Evolutionary conservation across 1,139 yeast species (phyloP).

Genomic region (Protomyces gravidus): DNA sequence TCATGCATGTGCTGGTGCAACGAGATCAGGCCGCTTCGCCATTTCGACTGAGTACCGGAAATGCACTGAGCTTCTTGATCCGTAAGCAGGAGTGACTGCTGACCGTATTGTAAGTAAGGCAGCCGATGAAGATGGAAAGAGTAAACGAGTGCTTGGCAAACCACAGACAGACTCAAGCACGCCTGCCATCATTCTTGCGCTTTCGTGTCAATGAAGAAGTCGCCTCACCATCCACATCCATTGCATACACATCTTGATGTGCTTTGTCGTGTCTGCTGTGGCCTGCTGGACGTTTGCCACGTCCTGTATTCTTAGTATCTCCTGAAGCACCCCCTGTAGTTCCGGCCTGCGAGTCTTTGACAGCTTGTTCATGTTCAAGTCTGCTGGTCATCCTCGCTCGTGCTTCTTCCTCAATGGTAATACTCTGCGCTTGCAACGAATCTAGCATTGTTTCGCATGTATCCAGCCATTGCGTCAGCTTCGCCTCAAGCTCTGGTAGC

Average conservation of each 20-base stretch:
- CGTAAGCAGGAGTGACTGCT: too few relatives aligned
- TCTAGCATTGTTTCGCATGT: background rate
- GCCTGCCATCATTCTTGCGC: background rate
- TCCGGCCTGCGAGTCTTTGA: background rate
- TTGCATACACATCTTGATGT: background rate
- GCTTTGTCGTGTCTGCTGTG: background rate
- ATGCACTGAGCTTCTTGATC: too few relatives aligned
- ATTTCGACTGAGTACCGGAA: too few relatives aligned
- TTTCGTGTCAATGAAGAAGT: background rate
- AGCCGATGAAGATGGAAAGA: too few relatives aligned
- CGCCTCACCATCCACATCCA: background rate
- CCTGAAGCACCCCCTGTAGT: background rate
- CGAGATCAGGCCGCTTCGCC: too few relatives aligned
- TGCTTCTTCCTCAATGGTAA: background rate
- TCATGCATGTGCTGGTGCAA: too few relatives aligned
- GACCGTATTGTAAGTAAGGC: too few relatives aligned
- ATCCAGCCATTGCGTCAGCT: background rate
- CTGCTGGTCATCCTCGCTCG: background rate
- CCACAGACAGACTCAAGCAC: too few relatives aligned
- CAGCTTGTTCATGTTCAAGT: background rate
- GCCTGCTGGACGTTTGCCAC: background rate
- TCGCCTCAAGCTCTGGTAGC: background rate
- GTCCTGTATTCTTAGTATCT: background rate
- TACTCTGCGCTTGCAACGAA: background rate
- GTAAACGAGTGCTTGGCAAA: too few relatives aligned